Evolutionary conservation across 2,329 filamentous ascomycete genomes (phyloP).

Genomic region (Penicillium sp.): DNA sequence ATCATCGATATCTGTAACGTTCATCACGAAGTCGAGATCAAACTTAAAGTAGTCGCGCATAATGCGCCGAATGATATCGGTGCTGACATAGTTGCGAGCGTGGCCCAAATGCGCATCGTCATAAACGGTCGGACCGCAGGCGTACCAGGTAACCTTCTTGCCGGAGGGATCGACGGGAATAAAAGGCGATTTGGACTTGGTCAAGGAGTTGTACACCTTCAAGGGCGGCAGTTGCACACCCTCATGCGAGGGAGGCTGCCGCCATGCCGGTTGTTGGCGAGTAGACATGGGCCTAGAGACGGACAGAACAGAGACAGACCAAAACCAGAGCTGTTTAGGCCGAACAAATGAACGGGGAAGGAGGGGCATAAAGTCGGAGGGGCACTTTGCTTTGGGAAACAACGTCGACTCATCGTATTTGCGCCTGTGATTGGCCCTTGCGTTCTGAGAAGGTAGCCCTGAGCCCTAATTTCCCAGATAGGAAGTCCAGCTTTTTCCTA

Average conservation of each 20-base stretch:
- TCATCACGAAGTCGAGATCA: constrained; percentile 84
- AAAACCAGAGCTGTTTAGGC: constrained; percentile 17
- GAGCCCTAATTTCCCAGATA: constrained; percentile 25
- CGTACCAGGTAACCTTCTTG: constrained; percentile 77
- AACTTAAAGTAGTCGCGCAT: constrained; percentile 80
- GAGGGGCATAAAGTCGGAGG: constrained; percentile 20
- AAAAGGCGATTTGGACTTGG: constrained; percentile 71
- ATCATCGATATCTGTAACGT: constrained; percentile 82
- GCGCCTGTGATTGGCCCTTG: constrained; percentile 22
- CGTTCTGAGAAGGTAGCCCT: constrained; percentile 12
- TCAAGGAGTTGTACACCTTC: constrained; percentile 77
- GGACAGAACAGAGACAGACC: constrained; percentile 15
- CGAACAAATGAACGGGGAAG: constrained; percentile 23
- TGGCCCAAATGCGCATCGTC: constrained; percentile 80
- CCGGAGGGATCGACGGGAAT: constrained; percentile 66
- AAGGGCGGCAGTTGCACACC: constrained; percentile 53
- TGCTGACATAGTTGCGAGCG: constrained; percentile 86
- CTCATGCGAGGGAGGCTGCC: constrained; percentile 35
- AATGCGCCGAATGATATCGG: constrained; percentile 82
- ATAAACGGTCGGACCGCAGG: constrained; percentile 83
- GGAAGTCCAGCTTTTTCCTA: constrained; percentile 20
- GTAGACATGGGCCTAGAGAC: constrained; percentile 27
- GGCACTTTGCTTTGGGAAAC: background rate
- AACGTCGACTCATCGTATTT: constrained; percentile 15
- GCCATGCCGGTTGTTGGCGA: constrained; percentile 48